Evolutionary conservation across 495 filamentous ascomycete species (phyloP).

Genomic region (Oidiodendron maius): DNA sequence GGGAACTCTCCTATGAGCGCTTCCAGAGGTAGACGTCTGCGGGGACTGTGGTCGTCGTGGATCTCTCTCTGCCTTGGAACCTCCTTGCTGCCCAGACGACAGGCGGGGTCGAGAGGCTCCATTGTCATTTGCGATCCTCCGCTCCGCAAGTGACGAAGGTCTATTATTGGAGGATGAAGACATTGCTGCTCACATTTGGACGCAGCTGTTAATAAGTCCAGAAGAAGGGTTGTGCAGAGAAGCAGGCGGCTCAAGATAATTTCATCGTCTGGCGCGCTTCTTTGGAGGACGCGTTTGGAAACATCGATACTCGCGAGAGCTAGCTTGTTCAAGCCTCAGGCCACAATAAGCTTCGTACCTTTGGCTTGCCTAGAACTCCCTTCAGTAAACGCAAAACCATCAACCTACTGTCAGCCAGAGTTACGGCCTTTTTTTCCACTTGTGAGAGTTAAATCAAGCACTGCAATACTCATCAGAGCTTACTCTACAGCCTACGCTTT

Average conservation of each 20-base stretch:
- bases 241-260: not conserved
- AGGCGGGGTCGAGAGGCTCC: slow-evolving; percentile 18
- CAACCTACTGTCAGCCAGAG: not conserved
- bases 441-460: not conserved
- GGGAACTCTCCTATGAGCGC: slow-evolving; percentile 16
- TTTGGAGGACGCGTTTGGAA: no score
- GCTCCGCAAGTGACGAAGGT: slow-evolving; percentile 19
- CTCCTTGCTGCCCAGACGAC: slow-evolving; percentile 11
- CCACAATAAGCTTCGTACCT: slow-evolving; percentile 1
- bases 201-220: slow-evolving; percentile 11
- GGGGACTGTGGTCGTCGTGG: slow-evolving; percentile 19
- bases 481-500: not conserved
- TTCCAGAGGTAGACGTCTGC: slow-evolving; percentile 11
- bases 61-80: slow-evolving; percentile 14
- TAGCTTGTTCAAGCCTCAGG: not conserved
- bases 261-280: no score
- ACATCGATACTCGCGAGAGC: not conserved
- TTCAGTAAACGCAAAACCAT: not conserved
- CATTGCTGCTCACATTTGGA: slow-evolving; percentile 17
- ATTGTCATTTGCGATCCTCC: slow-evolving; percentile 20
- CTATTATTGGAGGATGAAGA: slow-evolving; percentile 22
- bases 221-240: not conserved
- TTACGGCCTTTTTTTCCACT: not conserved
- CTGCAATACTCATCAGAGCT: slow-evolving; percentile 2
- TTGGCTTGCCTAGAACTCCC: not conserved